Evolutionary conservation across 1,284 basidiomycete species (phyloP), one percentile per base, ranked within the genome.

Genomic region (Microbotryomycetes sp.): DNA sequence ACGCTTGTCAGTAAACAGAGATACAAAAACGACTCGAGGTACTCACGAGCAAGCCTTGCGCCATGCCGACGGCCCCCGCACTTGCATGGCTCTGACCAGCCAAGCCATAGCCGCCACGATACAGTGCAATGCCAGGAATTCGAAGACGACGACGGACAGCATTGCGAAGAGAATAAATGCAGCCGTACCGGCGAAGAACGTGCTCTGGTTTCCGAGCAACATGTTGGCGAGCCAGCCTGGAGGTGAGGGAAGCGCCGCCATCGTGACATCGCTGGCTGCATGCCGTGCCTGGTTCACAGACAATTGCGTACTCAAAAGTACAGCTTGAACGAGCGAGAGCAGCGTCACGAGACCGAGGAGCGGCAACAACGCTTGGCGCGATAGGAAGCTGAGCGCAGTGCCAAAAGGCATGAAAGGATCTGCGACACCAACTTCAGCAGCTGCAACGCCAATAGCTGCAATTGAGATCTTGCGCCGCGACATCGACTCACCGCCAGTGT

Each of bases 161-260:
- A 59, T 53, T 4, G 60, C 45, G 28, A 68, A 52, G 9, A 61
- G 45, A 11, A 70, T 28, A 11, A 70, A 21, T 2, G 69, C 61
- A 2, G 51, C 49, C 0, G 69, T 29, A 6, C 52, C 46, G 3
- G 62, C 52, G 51, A 68, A 68, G 47, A 68, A 59, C 1, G 61
- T 5, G 29, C 60, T 57, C 18, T n/a, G 5, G 18, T 58, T 68
- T 29, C 70, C 69, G 27, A 70, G 66, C 5, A 70, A 56, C 5
- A 64, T 26, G 45, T 64, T 47, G n/a, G 59, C 24, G 41, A 69
- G 31, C 67, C 66, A 68, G 0, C 45, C n/a, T n/a, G 66, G 45
- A 29, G 66, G 57, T 6, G 46, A n/a, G 11, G 35, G 21, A 18
- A 45, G 13, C 45, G 11, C 48, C 21, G 49, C 49, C 9, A 9